Percentiles rank a stretch among this genome's conserved stretches.
These are phyloP conservation scores for Pythium insidiosum DNA, from an alignment of 352 stramenopile species.

Conservation along the genomic window DNA sequence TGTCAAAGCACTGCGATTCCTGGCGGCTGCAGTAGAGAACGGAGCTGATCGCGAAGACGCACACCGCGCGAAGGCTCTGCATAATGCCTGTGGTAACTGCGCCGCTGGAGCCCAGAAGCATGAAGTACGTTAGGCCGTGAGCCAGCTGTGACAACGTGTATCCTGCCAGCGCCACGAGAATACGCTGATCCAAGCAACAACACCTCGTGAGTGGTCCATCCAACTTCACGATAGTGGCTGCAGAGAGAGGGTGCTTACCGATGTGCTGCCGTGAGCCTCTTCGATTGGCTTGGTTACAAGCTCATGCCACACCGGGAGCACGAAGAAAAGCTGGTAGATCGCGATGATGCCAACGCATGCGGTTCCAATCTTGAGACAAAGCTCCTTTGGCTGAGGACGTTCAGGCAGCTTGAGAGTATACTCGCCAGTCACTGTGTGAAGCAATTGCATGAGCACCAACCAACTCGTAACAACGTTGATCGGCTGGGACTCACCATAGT, in stretches of 20 bases:
- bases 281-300: conserved; percentile 70
- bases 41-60: conserved; percentile 78
- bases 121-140: conserved; percentile 80
- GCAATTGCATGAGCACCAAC: background rate
- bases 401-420: conserved; percentile 78
- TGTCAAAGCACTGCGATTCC: conserved; percentile 84
- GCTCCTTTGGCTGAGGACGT: conserved; percentile 55
- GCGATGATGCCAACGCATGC: conserved; percentile 68
- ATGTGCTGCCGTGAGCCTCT: conserved; percentile 59
- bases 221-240: background rate
- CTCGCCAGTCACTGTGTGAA: conserved; percentile 51
- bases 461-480: too few relatives aligned
- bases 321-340: conserved; percentile 75
- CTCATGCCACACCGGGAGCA: conserved; percentile 65
- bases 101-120: conserved; percentile 72
- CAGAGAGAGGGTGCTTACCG: conserved; percentile 5
- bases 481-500: conserved; percentile 45
- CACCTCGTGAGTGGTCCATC: too few relatives aligned
- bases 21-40: conserved; percentile 78
- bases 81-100: conserved; percentile 84
- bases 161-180: conserved; percentile 46
- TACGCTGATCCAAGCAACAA: too few relatives aligned
- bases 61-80: conserved; percentile 82
- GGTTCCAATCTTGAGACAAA: conserved; percentile 75
- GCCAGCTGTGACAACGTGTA: conserved; percentile 80